Conservation (phyloP, 805 yeast genomes). For the Metschnikowia cerradonensis region DNA sequence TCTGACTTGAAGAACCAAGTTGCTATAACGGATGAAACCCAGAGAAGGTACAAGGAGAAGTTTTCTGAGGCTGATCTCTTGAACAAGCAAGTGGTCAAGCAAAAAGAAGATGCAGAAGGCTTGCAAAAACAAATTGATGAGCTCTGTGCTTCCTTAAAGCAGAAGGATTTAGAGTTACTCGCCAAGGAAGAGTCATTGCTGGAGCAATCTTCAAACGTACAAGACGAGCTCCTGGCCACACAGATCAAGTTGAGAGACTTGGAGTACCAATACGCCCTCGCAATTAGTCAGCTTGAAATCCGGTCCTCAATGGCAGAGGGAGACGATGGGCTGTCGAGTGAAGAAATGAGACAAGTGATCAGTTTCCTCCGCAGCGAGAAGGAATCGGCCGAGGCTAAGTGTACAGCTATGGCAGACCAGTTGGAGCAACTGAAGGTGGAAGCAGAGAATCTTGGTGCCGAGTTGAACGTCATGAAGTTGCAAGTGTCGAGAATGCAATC, state of each 20-base stretch:
- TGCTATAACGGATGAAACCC: conserved; percentile 45
- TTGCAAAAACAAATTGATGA: conserved; percentile 1
- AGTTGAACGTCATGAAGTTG: conserved; percentile 48
- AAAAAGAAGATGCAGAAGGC: conserved; percentile 6
- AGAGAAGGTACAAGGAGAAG: conserved; percentile 43
- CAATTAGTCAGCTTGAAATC: conserved; percentile 64
- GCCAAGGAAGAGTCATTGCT: conserved; percentile 26
- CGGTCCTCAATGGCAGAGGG: conserved; percentile 18
- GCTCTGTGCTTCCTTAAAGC: conserved; percentile 4
- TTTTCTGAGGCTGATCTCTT: conserved; percentile 12
- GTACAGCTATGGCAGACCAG: conserved; percentile 41
- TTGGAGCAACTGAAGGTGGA: conserved; percentile 49
- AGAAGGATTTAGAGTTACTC: conserved; percentile 42
- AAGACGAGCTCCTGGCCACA: conserved; percentile 38
- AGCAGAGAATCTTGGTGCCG: conserved; percentile 43
- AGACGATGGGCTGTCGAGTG: conserved; percentile 16
- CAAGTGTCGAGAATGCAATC: conserved; percentile 37
- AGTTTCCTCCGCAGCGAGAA: conserved; percentile 67
- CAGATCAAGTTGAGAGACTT: conserved; percentile 51
- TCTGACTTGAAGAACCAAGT: conserved; percentile 41
- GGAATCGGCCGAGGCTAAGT: conserved; percentile 61
- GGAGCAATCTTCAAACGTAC: conserved; percentile 21
- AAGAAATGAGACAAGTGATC: conserved; percentile 47
- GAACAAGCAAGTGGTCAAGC: conserved; percentile 9
- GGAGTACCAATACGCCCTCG: conserved; percentile 60